Evolutionary conservation across 2,329 filamentous ascomycete species (phyloP), one percentile per base, ranked within the genome.

Genomic region (Trichoderma polysporum): DNA sequence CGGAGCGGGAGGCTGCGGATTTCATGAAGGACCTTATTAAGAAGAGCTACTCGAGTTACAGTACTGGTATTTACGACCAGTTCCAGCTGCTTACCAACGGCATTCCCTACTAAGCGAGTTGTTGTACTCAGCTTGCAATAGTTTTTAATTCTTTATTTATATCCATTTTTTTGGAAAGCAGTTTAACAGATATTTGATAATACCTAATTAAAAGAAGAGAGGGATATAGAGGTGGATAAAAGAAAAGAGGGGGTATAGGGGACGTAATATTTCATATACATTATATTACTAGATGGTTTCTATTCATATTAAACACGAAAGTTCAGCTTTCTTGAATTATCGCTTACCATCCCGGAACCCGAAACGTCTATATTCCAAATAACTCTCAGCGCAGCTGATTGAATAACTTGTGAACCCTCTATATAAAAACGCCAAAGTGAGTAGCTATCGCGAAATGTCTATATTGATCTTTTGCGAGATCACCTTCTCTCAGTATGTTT

Each of bases 81-180:
- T 99, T 97, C 84, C 95, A 99, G 83, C 82, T 97, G 74, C 82
- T 97, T 80, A 98, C 95, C 35, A 98, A 99, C 76, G 95, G 94
- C 7, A 99, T 99, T 78, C 95, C 95, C 37, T 98, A 96, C 76
- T 97, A 85, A 54, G 37, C 53, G n/a, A 31, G 39, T 22, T 66
- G 7, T 33, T 50, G 12, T 4, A 5, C 22, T 56, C 33, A 35
- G 33, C 33, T 12, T 35, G 33, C 33, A n/a, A n/a, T 12, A 12
- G 33, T 50, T 6, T 61, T 35, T 35, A 13, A 15, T 52, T 53
- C 35, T 19, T 54, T 41, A 29, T 19, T 39, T 35, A 2, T 19
- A 33, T 3, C 27, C 4, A 29, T 31, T 39, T 15, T 15, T 39
- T 54, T 13, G 4, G 25, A n/a, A n/a, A 62, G 19, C 7, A n/a